Percentiles rank a stretch among this genome's conserved stretches.
phyloP scores from a whole-genome alignment of 1,284 basidiomycete species.

The Sutorius eximius region DNA sequence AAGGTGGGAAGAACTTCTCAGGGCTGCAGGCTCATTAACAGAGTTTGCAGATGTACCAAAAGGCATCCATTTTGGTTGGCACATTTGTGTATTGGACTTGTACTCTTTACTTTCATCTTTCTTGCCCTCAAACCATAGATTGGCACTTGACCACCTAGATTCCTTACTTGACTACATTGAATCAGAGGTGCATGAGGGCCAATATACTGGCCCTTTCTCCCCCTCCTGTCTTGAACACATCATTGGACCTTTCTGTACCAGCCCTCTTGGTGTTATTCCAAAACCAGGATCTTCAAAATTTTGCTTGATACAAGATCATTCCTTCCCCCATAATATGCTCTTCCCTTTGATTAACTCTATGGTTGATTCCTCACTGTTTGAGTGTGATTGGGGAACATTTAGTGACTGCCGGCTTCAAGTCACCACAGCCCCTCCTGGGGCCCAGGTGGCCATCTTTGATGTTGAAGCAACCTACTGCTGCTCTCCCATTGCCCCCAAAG shows the following conservation, averaged over 20 bases:
- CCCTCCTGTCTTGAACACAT: neutral
- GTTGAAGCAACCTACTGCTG: constrained; percentile 21
- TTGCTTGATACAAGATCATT: constrained; percentile 24
- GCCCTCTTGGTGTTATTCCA: constrained; percentile 22
- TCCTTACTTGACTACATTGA: constrained; percentile 3
- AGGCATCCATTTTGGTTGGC: constrained; percentile 20
- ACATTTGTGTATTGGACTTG: constrained; percentile 2
- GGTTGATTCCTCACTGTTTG: neutral
- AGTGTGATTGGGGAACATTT: constrained; percentile 35
- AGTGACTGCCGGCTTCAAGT: constrained; percentile 15
- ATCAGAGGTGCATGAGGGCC: neutral
- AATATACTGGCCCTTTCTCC: neutral
- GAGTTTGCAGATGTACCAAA: constrained; percentile 10
- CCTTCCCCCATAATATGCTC: constrained; percentile 10
- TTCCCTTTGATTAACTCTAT: constrained; percentile 8
- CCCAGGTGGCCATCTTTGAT: constrained; percentile 24
- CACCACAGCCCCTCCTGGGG: constrained; percentile 14
- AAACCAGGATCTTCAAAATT: constrained; percentile 19
- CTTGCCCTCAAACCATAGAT: constrained; percentile 7
- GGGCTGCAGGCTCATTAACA: neutral
- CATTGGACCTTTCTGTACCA: constrained; percentile 25
- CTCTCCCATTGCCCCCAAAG: constrained; percentile 11
- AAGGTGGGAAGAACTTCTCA: constrained; percentile 2
- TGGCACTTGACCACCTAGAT: neutral
- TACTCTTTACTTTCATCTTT: constrained; percentile 1